Evolutionary conservation across 1,284 basidiomycete genomes (phyloP).

Genomic region (Leccinum ponderosum): DNA sequence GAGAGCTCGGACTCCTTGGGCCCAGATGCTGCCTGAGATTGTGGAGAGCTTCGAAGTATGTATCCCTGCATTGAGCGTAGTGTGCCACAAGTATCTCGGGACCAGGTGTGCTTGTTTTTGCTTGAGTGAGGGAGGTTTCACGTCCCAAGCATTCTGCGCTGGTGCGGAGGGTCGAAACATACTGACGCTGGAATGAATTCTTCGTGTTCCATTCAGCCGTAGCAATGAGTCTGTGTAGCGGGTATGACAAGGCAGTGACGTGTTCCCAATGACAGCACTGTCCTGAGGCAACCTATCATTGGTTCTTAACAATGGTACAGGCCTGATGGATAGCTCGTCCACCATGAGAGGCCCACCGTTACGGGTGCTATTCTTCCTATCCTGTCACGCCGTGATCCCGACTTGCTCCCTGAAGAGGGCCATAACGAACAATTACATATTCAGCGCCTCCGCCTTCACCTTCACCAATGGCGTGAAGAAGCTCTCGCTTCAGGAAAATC

Average conservation of each 20-base stretch:
- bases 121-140: constrained; percentile 2
- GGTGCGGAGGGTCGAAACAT: constrained; percentile 13
- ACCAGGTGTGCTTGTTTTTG: neutral
- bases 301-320: too few species aligned
- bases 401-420: constrained; percentile 68
- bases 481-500: constrained; percentile 71
- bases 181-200: constrained; percentile 16
- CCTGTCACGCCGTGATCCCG: constrained; percentile 76
- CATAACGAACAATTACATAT: constrained; percentile 76
- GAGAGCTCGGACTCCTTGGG: constrained; percentile 23
- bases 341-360: constrained; percentile 47
- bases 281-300: too few species aligned
- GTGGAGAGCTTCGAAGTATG: constrained; percentile 4
- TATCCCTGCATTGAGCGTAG: constrained; percentile 3
- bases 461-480: constrained; percentile 80
- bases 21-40: constrained; percentile 13
- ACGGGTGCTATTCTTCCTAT: constrained; percentile 85
- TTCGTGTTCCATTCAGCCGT: constrained; percentile 1
- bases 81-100: constrained; percentile 9
- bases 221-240: constrained; percentile 4
- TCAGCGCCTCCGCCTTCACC: constrained; percentile 62
- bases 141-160: constrained; percentile 16
- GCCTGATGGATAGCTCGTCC: too few species aligned
- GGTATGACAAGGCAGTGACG: too few species aligned
- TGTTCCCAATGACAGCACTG: too few species aligned